phyloP scores from a whole-genome alignment of 2,329 filamentous ascomycete genomes.

The Cadophora luteo-olivacea region DNA sequence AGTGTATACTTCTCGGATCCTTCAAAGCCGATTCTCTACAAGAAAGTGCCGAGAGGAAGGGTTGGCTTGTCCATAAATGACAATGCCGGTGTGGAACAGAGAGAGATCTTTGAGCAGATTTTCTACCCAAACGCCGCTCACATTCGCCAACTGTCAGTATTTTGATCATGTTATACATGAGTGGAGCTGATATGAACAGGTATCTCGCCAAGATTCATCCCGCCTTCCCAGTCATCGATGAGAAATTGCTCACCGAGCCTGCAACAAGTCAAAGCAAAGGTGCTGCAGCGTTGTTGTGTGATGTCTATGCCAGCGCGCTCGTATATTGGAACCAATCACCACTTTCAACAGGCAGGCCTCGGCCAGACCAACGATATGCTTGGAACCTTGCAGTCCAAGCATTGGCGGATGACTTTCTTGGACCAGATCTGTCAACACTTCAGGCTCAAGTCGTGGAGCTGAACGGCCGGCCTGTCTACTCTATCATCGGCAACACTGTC shows the following conservation, averaged over 20 bases:
- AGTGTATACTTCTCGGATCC: conserved; percentile 53
- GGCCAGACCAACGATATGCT: conserved; percentile 64
- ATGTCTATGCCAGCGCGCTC: conserved; percentile 63
- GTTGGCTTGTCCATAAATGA: conserved; percentile 48
- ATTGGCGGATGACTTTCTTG: conserved; percentile 64
- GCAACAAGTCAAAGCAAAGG: conserved; percentile 52
- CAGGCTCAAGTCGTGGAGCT: conserved; percentile 64
- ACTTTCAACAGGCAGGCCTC: conserved; percentile 51
- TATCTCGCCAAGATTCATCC: conserved; percentile 62
- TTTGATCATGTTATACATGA: not conserved
- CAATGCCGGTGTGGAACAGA: conserved; percentile 54
- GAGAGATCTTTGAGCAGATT: conserved; percentile 63
- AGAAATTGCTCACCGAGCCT: conserved; percentile 57
- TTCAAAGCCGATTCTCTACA: conserved; percentile 51
- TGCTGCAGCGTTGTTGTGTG: conserved; percentile 62
- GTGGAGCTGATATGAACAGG: conserved; percentile 42
- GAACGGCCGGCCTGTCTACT: conserved; percentile 64
- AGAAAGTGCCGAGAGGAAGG: conserved; percentile 37
- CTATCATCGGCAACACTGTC: conserved; percentile 62
- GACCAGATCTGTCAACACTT: conserved; percentile 64
- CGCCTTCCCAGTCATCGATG: conserved; percentile 68
- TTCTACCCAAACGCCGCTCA: conserved; percentile 60
- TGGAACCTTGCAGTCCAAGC: conserved; percentile 68
- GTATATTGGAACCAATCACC: conserved; percentile 61
- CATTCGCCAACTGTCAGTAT: conserved; percentile 54